Base-by-base conservation (phyloP, 257 asterid genomes). In the Nicotiana knightiana region DNA sequence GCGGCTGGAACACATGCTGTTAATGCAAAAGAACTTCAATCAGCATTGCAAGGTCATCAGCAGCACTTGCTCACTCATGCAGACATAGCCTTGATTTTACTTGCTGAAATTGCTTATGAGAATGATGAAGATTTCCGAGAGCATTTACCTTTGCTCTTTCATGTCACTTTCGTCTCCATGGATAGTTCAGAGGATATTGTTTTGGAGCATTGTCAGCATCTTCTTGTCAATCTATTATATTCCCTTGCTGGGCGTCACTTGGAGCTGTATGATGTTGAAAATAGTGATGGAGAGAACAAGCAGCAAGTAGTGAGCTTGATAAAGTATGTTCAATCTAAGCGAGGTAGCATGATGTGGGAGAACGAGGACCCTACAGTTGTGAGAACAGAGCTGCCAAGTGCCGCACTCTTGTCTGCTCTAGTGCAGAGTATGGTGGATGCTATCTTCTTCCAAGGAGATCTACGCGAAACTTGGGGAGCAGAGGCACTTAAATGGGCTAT, bases 291-390 rank as follows among this genome's bases (percentile, higher is more conserved):
- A 80, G 99, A 96, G 90, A 96, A 96, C 89, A 93, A 91, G 87
- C 99, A 94, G 87, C 98, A 94, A 85, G 99, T 96, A 39, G 98
- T 93, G 67, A 96, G 97, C 91, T 87, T 96, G 82, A 96, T 96
- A 82, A 96, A 96, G 81, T 96, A 96, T 82, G 99, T 96, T 84
- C 99, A 96, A 82, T 96, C 99, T 12, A 96, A 96, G 83, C 85
- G 98, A 85, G 97, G 98, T 54, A 94, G 94, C 91, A 96, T 96
- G 99, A 96, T 96, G 99, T 96, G 99, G 99, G 98, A 96, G 85
- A 96, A 96, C 76, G 99, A 96, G 91, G 99, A 96, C 83, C 97
- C 99, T 67, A 90, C 98, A 21, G 93, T 96, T n/a, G 87, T 91
- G 81, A 89, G 97, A 83, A 91, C 91, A 6, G 98, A 94, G 82